Evolutionary conservation across 2,329 filamentous ascomycete genomes (phyloP).

Genomic region (Botrytis elliptica): DNA sequence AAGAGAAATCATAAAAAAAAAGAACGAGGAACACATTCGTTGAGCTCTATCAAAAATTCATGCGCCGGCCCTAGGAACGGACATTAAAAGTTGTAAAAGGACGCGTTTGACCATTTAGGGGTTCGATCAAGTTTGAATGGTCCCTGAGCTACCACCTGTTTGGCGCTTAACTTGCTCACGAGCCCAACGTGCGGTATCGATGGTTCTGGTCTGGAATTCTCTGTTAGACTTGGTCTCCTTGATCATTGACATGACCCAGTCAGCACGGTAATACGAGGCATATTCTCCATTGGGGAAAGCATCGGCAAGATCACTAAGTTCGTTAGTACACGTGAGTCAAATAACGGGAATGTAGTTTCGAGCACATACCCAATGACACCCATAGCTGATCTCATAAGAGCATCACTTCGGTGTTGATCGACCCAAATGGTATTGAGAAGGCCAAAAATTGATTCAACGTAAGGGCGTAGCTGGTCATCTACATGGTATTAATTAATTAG

Average conservation of each 20-base stretch:
- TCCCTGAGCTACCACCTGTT: constrained; percentile 50
- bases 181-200: constrained; percentile 95
- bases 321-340: constrained; percentile 23
- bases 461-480: constrained; percentile 73
- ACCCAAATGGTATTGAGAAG: constrained; percentile 77
- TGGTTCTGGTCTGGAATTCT: constrained; percentile 80
- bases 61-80: constrained; percentile 31
- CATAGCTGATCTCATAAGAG: constrained; percentile 90
- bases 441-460: constrained; percentile 81
- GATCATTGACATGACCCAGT: constrained; percentile 87
- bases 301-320: constrained; percentile 80
- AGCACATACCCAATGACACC: constrained; percentile 85
- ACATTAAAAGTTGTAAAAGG: constrained; percentile 34
- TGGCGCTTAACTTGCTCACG: constrained; percentile 97
- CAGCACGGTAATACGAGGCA: constrained; percentile 77
- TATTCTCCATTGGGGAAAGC: constrained; percentile 91
- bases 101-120: constrained; percentile 23
- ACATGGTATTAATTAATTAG: constrained; percentile 36
- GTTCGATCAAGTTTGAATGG: constrained; percentile 38
- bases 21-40: constrained; percentile 24
- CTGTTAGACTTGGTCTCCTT: constrained; percentile 89
- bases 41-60: constrained; percentile 31
- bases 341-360: neutral
- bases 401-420: constrained; percentile 87
- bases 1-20: constrained; percentile 24